Percentiles rank a stretch among this genome's conserved stretches.
phyloP scores from a whole-genome alignment of 371 early-diverging fungal species.

The Rhizopus arrhizus region DNA sequence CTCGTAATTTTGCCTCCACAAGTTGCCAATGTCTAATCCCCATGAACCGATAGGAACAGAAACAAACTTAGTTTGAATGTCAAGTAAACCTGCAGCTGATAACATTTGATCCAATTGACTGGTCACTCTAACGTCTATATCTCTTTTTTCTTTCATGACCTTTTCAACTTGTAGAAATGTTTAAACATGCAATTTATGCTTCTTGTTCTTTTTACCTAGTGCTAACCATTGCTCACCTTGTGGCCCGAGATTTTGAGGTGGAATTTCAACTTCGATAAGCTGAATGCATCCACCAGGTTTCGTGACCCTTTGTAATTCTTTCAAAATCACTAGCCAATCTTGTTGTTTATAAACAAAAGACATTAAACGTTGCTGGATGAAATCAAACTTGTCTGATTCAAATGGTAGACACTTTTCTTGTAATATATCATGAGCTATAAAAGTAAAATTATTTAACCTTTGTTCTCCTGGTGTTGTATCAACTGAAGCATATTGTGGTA shows the following conservation, averaged over 20 bases:
- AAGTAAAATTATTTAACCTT: slow-evolving; percentile 17
- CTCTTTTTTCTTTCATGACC: slow-evolving; percentile 1
- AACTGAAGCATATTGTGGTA: not conserved
- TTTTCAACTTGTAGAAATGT: slow-evolving; percentile 4
- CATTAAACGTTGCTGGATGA: slow-evolving; percentile 15
- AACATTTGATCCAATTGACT: slow-evolving; percentile 11
- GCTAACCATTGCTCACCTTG: slow-evolving; percentile 16
- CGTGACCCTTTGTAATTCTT: slow-evolving; percentile 15
- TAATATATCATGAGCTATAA: slow-evolving; percentile 14
- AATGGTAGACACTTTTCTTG: slow-evolving; percentile 18
- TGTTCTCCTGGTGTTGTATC: not conserved
- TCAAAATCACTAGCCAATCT: slow-evolving; percentile 20
- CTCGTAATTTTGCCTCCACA: slow-evolving; percentile 23
- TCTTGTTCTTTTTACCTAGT: slow-evolving; percentile 4
- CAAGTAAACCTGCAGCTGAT: slow-evolving; percentile 11
- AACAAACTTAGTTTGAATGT: slow-evolving; percentile 19
- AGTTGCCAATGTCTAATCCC: slow-evolving; percentile 28
- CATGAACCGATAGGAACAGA: slow-evolving; percentile 27
- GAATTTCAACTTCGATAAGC: slow-evolving; percentile 22
- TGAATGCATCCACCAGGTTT: slow-evolving; percentile 33
- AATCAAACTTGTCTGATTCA: slow-evolving; percentile 21
- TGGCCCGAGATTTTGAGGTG: slow-evolving; percentile 15
- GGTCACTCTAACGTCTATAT: slow-evolving; percentile 16
- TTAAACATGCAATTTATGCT: not conserved
- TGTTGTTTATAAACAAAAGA: slow-evolving; percentile 11